Base-by-base conservation (phyloP, 345 rosid species). In the Hibiscus mutabilis region DNA sequence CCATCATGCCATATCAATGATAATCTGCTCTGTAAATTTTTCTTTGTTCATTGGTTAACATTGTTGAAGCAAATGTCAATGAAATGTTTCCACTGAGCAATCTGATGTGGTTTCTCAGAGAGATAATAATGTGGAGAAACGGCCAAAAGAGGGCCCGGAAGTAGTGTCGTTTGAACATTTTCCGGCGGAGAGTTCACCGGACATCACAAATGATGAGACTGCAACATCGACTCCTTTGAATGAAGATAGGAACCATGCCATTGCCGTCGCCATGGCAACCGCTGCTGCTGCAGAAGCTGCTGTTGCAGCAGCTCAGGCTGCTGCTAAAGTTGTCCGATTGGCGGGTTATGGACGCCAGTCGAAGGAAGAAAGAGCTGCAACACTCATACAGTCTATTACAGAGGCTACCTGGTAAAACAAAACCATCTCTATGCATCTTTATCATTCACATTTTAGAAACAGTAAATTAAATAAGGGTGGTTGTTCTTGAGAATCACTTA, bases 271-370 rank as follows among this genome's bases (percentile, higher is more conserved):
- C 2, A 84, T 81, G 72, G 98, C 98, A 2, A 90, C 98, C 8
- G 98, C 99, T 2, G 99, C 93, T 0, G 97, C 98, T 0, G 98
- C 98, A 0, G 91, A 91, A 75, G 98, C 97, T 0, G 98, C 98
- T 0, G 95, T 88, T 21, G 96, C 91, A 1, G 99, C 99, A 0
- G 99, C 99, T 25, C 93, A 89, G 80, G 98, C 97, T 0, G 99
- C 99, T 0, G 97, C 98, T 3, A 92, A 89, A 82, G 98, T 88
- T 37, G 97, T 95, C 51, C 78, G 92, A 15, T 78, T 95, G 76
- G 97, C 98, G 5, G 98, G 98, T 14, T 89, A 86, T 72, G 90
- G 91, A 7, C 96, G 89, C 42, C 90, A 80, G 14, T 82, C 96
- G 0, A 86, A 76, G 79, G 97, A 90, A 78, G 98, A 92, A 71